Base-by-base conservation (phyloP, 306 rosid species). In the Quercus ilex region DNA sequence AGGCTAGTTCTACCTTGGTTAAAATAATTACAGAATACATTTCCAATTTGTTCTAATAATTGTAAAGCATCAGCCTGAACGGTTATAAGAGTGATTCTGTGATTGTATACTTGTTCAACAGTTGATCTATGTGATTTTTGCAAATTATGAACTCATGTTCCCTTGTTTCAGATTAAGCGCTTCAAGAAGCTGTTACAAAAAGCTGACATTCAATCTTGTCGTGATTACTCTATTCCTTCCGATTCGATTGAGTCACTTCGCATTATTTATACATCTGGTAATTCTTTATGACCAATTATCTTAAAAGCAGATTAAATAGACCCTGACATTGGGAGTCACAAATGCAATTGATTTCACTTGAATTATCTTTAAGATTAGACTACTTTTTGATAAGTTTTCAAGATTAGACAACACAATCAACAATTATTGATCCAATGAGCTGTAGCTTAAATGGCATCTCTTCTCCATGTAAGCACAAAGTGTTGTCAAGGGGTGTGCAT, bases 111-210 rank as follows among this genome's bases (percentile, higher is more conserved):
- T 15, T 63, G 14, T 52, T 53, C 55, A 56, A 57, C 62, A 58
- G 79, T 75, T 62, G 82, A 70, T 53, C 73, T 75, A 76, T 69
- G 60, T 69, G 33, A 33, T 79, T 69, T 55, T 72, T 55, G 69
- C 59, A 78, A 75, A 55, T 77, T 46, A 49, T 38, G 64, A 75
- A 18, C 23, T 76, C 71, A 65, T 83, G 33, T 78, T 62, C 73
- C 15, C 53, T 43, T 49, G 71, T 80, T 69, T 78, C 91, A 95
- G 99, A 89, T 86, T 77, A 85, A 89, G 75, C 92, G 83, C 81
- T 95, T 95, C 82, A 89, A 91, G 87, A 91, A 84, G 86, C 81
- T 91, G 83, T 87, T 95, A 82, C 89, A 57, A 64, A 93, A 95
- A 87, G 96, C 97, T 68, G 97, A 91, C 67, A 90, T 82, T 60